Percentiles rank a stretch among this genome's conserved stretches.
Evolutionary conservation across 1,284 basidiomycete species (phyloP).

Genomic region (Austroboletus olivaceoglutinosus): DNA sequence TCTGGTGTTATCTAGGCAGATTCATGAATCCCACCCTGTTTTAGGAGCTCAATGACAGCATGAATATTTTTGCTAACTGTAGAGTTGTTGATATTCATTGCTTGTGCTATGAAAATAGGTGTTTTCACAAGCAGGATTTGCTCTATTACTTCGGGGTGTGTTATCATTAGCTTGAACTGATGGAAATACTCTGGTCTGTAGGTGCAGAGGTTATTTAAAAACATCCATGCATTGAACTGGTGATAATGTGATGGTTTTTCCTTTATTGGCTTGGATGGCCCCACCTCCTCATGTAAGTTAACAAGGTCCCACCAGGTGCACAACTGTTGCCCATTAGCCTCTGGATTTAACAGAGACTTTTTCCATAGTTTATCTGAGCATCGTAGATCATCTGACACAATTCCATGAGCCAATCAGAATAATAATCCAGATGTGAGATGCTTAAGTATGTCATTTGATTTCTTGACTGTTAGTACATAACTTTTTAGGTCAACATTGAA

Average conservation of each 20-base stretch:
- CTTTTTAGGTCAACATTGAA: constrained; percentile 34
- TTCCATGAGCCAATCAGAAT: constrained; percentile 23
- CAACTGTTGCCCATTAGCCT: too few species aligned
- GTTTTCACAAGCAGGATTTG: too few species aligned
- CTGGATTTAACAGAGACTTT: background rate
- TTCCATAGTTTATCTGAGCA: constrained; percentile 29
- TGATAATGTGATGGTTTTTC: background rate
- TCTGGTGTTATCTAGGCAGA: too few species aligned
- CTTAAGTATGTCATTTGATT: constrained; percentile 20
- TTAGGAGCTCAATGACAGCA: background rate
- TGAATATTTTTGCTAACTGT: background rate
- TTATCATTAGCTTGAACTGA: background rate
- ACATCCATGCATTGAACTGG: constrained; percentile 29
- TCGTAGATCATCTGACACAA: constrained; percentile 20
- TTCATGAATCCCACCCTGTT: background rate
- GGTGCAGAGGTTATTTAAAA: constrained; percentile 2
- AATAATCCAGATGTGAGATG: constrained; percentile 32
- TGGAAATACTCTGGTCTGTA: too few species aligned
- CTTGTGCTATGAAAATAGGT: background rate
- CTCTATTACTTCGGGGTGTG: too few species aligned
- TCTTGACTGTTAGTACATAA: constrained; percentile 19
- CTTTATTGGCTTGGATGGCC: too few species aligned
- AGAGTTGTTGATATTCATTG: background rate
- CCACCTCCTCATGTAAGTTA: too few species aligned
- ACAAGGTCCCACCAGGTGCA: too few species aligned